A percentile compares a stretch with the other conserved stretches of the same genome.
These are phyloP conservation scores for Vitis rupestris DNA, from an alignment of 164 flowering plant genomes.

Conservation along the genomic window DNA sequence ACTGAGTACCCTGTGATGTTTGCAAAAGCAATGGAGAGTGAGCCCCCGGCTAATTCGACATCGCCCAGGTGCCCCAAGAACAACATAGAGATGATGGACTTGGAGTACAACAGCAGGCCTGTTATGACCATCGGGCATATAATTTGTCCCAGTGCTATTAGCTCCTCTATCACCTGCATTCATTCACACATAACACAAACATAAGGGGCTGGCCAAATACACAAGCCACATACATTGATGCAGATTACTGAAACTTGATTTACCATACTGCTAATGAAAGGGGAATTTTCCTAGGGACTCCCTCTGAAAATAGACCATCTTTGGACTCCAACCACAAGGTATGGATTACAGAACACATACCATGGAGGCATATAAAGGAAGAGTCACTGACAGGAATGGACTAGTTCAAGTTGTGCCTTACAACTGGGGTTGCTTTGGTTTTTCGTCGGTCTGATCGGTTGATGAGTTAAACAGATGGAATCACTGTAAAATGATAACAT, in stretches of 20 bases:
- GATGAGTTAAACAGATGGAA: neutral
- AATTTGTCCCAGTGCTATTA: slow-evolving; percentile 25
- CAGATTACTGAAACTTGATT: neutral
- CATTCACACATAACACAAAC: neutral
- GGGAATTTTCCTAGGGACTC: neutral
- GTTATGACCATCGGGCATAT: slow-evolving; percentile 22
- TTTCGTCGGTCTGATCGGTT: neutral
- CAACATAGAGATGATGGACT: slow-evolving; percentile 29
- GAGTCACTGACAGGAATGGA: too few species aligned
- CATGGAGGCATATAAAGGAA: neutral
- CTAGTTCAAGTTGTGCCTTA: too few species aligned
- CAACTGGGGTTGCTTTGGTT: too few species aligned
- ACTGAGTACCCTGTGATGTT: slow-evolving; percentile 43
- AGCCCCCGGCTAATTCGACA: slow-evolving; percentile 32
- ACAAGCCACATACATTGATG: neutral
- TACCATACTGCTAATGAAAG: slow-evolving; percentile 3
- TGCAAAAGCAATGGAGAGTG: slow-evolving; percentile 32
- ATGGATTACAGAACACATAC: neutral
- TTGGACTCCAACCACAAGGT: neutral
- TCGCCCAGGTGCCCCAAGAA: slow-evolving; percentile 31
- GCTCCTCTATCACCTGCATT: slow-evolving; percentile 41
- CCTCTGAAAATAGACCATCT: neutral
- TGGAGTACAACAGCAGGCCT: slow-evolving; percentile 25
- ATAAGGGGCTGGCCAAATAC: neutral
- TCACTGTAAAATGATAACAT: too few species aligned